Conservation (phyloP, 495 filamentous ascomycete genomes). For the Neurospora tetrasperma region DNA sequence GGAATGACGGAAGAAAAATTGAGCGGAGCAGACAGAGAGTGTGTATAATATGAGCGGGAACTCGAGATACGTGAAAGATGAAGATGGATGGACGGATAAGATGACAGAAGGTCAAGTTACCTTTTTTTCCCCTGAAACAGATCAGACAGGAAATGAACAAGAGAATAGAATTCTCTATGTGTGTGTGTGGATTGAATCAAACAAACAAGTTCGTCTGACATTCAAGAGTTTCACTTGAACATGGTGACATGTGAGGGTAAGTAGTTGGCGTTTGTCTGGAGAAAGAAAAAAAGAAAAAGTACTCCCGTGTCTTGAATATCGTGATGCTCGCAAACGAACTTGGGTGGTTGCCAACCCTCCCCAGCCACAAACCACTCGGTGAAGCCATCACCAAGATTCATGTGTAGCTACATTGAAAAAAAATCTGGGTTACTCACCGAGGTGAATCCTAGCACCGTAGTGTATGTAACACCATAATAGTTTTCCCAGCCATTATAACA, state of each 20-base stretch:
- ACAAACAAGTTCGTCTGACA: background rate
- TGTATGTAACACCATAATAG: background rate
- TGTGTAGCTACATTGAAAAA: background rate
- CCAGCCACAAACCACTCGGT: background rate
- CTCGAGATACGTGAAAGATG: background rate
- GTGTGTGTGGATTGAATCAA: background rate
- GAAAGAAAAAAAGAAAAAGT: background rate
- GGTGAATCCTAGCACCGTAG: background rate
- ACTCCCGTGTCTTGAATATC: background rate
- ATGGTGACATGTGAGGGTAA: background rate
- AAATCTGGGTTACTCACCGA: background rate
- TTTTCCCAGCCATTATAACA: background rate
- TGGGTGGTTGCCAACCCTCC: background rate
- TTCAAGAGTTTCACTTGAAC: background rate
- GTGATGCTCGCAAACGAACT: background rate
- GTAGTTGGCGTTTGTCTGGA: background rate
- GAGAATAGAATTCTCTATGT: background rate
- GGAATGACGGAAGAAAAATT: background rate
- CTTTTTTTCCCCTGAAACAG: background rate
- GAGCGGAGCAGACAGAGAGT: slow-evolving; percentile 11
- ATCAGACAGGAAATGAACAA: background rate
- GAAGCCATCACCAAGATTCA: background rate
- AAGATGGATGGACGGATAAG: background rate
- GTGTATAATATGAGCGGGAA: slow-evolving; percentile 23
- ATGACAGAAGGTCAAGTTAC: background rate